Percentiles rank a stretch among this genome's conserved stretches.
These are phyloP conservation scores for Elongisporangium undulatum DNA, from an alignment of 352 stramenopile genomes.

Conservation along the genomic window DNA sequence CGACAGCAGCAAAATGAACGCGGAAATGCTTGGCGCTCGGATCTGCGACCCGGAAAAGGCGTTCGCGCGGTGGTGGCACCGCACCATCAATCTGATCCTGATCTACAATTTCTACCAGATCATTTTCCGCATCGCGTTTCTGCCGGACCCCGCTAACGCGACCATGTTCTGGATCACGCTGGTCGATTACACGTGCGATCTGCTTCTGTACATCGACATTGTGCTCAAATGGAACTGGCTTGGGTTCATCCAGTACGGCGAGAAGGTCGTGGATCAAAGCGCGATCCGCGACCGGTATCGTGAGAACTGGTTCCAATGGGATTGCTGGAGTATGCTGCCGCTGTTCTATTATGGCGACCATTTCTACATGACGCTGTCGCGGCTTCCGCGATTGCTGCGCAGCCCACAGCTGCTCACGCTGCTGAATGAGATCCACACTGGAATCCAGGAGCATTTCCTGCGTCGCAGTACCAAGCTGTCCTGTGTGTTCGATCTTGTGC, in stretches of 20 bases:
- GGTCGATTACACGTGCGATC: slow-evolving; percentile 33
- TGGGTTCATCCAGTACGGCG: slow-evolving; percentile 33
- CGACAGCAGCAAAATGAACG: slow-evolving; percentile 25
- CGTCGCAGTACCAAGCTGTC: slow-evolving; percentile 30
- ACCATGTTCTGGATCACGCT: slow-evolving; percentile 27
- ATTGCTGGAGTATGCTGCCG: slow-evolving; percentile 40
- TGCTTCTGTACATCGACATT: slow-evolving; percentile 31
- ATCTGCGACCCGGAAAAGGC: slow-evolving; percentile 33
- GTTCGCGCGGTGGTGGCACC: slow-evolving; percentile 55
- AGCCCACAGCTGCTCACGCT: slow-evolving; percentile 34
- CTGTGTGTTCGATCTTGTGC: slow-evolving; percentile 42
- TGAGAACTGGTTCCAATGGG: slow-evolving; percentile 19
- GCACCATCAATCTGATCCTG: slow-evolving; percentile 37
- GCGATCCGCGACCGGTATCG: slow-evolving; percentile 29
- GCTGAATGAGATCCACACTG: slow-evolving; percentile 32
- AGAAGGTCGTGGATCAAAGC: slow-evolving; percentile 30
- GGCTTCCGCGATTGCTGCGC: slow-evolving; percentile 35
- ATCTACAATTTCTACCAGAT: slow-evolving; percentile 54
- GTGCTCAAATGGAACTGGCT: slow-evolving; percentile 36
- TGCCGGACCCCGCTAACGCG: slow-evolving; percentile 15
- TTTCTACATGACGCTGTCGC: slow-evolving; percentile 29
- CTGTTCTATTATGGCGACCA: slow-evolving; percentile 28
- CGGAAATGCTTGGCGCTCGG: slow-evolving; percentile 14
- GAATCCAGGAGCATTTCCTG: slow-evolving; percentile 52
- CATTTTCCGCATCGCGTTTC: slow-evolving; percentile 42